Conservation (phyloP, 768 basidiomycete species). For the Xanthoconium purpureum region DNA sequence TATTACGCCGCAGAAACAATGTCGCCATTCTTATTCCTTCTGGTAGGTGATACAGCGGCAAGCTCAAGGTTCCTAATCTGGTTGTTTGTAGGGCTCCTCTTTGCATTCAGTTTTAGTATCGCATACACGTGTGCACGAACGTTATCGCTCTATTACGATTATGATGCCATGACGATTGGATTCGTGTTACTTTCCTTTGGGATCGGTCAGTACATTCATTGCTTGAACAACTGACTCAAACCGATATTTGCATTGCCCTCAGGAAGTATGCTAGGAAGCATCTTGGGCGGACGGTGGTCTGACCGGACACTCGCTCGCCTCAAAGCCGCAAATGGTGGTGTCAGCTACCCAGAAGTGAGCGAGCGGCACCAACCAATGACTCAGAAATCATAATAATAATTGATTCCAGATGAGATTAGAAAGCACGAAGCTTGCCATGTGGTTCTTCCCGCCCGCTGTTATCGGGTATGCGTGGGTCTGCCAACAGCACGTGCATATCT, state of each 20-base stretch:
- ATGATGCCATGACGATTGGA: constrained; percentile 70
- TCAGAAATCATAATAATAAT: neutral
- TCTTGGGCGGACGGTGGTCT: constrained; percentile 61
- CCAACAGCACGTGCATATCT: constrained; percentile 58
- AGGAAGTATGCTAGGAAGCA: constrained; percentile 51
- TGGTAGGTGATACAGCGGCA: constrained; percentile 21
- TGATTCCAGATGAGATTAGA: constrained; percentile 63
- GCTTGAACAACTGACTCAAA: neutral
- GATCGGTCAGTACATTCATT: constrained; percentile 41
- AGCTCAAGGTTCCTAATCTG: neutral
- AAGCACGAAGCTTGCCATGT: constrained; percentile 58
- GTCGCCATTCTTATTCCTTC: constrained; percentile 47
- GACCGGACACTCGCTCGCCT: constrained; percentile 47
- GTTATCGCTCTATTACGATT: constrained; percentile 60
- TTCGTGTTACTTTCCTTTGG: constrained; percentile 77
- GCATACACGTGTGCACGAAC: constrained; percentile 76
- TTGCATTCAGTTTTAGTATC: constrained; percentile 67
- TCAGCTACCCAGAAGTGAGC: constrained; percentile 62
- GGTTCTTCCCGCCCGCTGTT: constrained; percentile 51
- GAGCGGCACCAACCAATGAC: neutral
- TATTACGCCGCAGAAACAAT: constrained; percentile 66
- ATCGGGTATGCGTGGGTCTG: constrained; percentile 79
- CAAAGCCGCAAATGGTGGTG: constrained; percentile 47
- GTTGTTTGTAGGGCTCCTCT: constrained; percentile 53
- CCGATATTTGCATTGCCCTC: neutral